A percentile compares a stretch with the other conserved stretches of the same genome.
These are phyloP conservation scores for Raphanus raphanistrum DNA, from an alignment of 345 rosid genomes.

Conservation along the genomic window DNA sequence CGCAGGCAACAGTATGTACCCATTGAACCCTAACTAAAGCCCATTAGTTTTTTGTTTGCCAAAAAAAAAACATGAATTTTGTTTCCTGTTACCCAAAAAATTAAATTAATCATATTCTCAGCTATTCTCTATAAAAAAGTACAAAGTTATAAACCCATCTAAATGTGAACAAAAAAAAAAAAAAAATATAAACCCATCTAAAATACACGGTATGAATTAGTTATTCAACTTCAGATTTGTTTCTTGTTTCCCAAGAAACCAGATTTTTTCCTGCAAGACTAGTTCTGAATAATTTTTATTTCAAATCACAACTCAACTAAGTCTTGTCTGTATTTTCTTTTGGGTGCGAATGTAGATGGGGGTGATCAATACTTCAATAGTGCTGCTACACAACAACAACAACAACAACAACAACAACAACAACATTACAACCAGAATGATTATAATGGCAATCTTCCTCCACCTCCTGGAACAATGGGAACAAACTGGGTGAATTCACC, in stretches of 20 bases:
- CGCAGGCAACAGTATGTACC: constrained; percentile 24
- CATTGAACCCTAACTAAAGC: constrained; percentile 15
- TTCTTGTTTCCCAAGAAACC: background rate
- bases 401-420: constrained; percentile 31
- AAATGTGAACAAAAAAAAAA: no score
- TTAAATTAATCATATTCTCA: background rate
- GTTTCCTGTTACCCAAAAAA: constrained; percentile 5
- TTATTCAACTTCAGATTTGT: background rate
- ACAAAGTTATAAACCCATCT: background rate
- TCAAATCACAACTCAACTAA: background rate
- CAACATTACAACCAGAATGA: constrained; percentile 41
- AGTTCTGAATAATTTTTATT: background rate
- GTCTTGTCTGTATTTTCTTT: background rate
- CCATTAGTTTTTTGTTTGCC: constrained; percentile 5
- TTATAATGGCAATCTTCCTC: constrained; percentile 31
- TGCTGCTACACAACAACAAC: constrained; percentile 8
- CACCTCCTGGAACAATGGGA: constrained; percentile 49
- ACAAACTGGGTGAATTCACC: constrained; percentile 43
- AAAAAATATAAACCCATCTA: background rate
- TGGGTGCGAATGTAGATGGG: constrained; percentile 18
- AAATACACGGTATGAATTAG: background rate
- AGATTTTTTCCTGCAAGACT: background rate
- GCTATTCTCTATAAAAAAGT: background rate
- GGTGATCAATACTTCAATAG: constrained; percentile 33
- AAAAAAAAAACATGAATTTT: background rate